These are phyloP conservation scores for Tillandsia leiboldiana DNA, from an alignment of 176 grass and related monocot species.

Conservation along the genomic window DNA sequence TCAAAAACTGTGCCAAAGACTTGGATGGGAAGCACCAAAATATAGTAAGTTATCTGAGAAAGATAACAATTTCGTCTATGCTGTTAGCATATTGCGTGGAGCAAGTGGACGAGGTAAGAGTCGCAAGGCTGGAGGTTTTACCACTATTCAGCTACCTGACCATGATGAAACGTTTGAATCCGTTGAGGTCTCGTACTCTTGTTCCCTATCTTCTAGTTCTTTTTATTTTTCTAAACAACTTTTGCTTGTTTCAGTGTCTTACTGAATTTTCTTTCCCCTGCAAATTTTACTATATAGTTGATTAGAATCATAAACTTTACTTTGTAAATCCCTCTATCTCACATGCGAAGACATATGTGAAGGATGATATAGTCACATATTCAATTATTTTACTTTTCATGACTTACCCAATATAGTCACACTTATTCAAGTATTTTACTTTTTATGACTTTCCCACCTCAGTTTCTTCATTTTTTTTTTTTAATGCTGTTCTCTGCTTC, in stretches of 20 bases:
- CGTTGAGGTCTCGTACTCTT: slow-evolving; percentile 54
- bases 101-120: slow-evolving; percentile 85
- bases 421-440: background rate
- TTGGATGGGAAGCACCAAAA: slow-evolving; percentile 89
- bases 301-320: background rate
- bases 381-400: background rate
- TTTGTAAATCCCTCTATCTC: background rate
- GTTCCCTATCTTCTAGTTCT: slow-evolving; percentile 12
- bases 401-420: too few species aligned
- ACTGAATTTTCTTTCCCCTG: background rate
- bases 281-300: background rate
- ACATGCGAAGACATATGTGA: too few species aligned
- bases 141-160: slow-evolving; percentile 61
- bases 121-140: slow-evolving; percentile 88
- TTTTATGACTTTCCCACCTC: background rate
- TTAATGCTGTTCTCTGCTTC: background rate
- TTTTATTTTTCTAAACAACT: background rate
- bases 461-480: background rate
- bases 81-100: slow-evolving; percentile 69
- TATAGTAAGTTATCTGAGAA: slow-evolving; percentile 82
- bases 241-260: background rate
- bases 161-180: slow-evolving; percentile 53
- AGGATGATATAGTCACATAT: too few species aligned
- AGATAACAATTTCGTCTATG: slow-evolving; percentile 64
- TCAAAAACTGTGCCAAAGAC: slow-evolving; percentile 82